Base-by-base conservation (phyloP, 192 early-diverging fungal genomes). In the Podila verticillata region DNA sequence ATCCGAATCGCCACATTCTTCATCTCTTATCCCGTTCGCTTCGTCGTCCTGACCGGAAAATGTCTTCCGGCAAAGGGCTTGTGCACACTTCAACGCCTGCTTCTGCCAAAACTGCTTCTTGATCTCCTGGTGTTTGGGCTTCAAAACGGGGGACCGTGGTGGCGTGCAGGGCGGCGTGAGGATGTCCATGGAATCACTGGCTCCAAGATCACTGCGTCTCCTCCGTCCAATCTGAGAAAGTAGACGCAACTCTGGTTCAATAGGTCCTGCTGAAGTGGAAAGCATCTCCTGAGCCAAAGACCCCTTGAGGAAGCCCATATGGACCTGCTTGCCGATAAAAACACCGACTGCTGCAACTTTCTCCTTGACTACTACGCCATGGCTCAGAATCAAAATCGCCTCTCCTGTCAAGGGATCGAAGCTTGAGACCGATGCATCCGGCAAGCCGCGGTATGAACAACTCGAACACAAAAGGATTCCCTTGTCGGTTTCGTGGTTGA, bases 281-380 rank as follows among this genome's bases (percentile, higher is more conserved):
- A 80, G 44, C 77, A 80, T 80, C 47, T 80, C 77, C 5, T 62
- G 56, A 8, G 77, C 77, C 8, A 80, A 61, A 1, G 77, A 80
- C 1, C 77, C 77, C 28, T 72, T 80, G 54, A 80, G 34, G 26
- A 80, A 80, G 5, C 66, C 77, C 77, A 80, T 80, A 54, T 72
- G 65, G 34, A 80, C 77, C 26, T 80, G 59, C 49, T 80, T 80
- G 15, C 77, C 77, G 26, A 80, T 80, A 65, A 80, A 80, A 0
- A 80, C 77, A 15, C 77, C 77, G 0, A 80, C 77, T 20, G 77
- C 77, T 5, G 77, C 77, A 5, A 68, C 77, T 8, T 35, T 48
- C n/a, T 80, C 77, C 28, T 72, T 67, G 57, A 80, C 51, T 9
- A 72, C 70, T 1, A 58, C 77, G 17, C 77, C 77, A 32, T 80